phyloP scores from a whole-genome alignment of 306 rosid genomes.

The Begonia fuchsioides region DNA sequence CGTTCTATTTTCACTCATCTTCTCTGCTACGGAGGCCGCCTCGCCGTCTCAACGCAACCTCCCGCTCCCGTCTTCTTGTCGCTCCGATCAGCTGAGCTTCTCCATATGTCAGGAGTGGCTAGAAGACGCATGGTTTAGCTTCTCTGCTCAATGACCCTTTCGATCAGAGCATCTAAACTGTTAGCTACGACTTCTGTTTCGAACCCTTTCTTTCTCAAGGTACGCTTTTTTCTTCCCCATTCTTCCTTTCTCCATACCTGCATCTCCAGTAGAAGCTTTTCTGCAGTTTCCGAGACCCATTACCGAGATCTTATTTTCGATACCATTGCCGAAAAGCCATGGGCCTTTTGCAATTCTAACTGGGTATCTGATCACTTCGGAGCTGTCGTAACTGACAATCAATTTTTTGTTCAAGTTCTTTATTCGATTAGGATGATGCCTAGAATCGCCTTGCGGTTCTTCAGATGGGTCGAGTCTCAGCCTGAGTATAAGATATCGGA shows the following conservation, averaged over 20 bases:
- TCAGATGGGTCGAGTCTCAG: conserved; percentile 50
- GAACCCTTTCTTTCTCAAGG: conserved; percentile 21
- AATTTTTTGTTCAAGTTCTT: conserved; percentile 36
- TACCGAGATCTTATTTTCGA: conserved; percentile 29
- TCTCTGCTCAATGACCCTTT: conserved; percentile 58
- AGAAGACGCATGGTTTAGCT: conserved; percentile 4
- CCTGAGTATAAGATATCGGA: conserved; percentile 30
- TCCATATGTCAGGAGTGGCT: too few species aligned
- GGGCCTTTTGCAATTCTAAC: conserved; percentile 16
- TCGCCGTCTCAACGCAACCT: too few species aligned
- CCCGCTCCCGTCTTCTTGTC: too few species aligned
- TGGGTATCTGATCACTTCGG: conserved; percentile 23
- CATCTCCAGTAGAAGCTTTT: conserved; percentile 8
- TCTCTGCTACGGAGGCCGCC: too few species aligned
- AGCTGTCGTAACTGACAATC: conserved; percentile 39
- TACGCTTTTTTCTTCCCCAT: conserved; percentile 30
- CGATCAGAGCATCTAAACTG: conserved; percentile 44
- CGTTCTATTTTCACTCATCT: too few species aligned
- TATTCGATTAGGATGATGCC: conserved; percentile 29
- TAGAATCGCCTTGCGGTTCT: conserved; percentile 41
- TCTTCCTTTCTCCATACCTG: conserved; percentile 17
- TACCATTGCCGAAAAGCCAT: conserved; percentile 25
- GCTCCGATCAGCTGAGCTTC: too few species aligned
- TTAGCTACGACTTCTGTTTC: conserved; percentile 12
- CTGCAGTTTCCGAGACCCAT: conserved; percentile 8